Evolutionary conservation across 2,329 filamentous ascomycete genomes (phyloP).

Genomic region (Scedosporium aurantiacum): DNA sequence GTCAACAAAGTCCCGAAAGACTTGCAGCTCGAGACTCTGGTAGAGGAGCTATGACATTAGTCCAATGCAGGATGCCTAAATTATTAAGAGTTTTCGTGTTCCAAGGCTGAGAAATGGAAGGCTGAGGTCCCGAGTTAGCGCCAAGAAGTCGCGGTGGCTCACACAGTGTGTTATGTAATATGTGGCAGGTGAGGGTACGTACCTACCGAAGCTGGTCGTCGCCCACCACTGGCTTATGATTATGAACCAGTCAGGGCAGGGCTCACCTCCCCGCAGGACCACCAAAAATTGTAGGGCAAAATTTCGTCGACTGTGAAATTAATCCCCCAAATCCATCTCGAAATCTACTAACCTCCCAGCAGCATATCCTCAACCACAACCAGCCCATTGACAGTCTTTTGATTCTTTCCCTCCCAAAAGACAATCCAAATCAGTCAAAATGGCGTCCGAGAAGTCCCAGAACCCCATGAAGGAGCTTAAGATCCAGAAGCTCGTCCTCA

Average conservation of each 20-base stretch:
- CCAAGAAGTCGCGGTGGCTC: background rate
- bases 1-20: conserved; percentile 3
- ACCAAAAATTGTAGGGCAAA: conserved; percentile 1
- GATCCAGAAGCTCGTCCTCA: conserved; percentile 98
- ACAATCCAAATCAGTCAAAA: conserved; percentile 13
- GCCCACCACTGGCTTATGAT: background rate
- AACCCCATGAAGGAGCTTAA: conserved; percentile 99
- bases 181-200: background rate
- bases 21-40: conserved; percentile 1
- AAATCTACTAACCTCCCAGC: conserved; percentile 1
- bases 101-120: conserved; percentile 5
- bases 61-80: background rate
- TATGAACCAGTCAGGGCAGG: background rate
- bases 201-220: background rate
- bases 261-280: conserved; percentile 1
- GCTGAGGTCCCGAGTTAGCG: background rate
- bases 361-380: conserved; percentile 1
- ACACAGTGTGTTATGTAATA: background rate
- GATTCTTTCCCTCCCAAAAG: background rate
- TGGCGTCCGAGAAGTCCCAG: conserved; percentile 67
- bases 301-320: background rate
- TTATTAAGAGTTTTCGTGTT: conserved; percentile 4
- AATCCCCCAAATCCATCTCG: background rate
- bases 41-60: background rate
- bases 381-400: background rate